Conservation (phyloP, 208 protist genomes). For the Wallacemonas rigidus region DNA sequence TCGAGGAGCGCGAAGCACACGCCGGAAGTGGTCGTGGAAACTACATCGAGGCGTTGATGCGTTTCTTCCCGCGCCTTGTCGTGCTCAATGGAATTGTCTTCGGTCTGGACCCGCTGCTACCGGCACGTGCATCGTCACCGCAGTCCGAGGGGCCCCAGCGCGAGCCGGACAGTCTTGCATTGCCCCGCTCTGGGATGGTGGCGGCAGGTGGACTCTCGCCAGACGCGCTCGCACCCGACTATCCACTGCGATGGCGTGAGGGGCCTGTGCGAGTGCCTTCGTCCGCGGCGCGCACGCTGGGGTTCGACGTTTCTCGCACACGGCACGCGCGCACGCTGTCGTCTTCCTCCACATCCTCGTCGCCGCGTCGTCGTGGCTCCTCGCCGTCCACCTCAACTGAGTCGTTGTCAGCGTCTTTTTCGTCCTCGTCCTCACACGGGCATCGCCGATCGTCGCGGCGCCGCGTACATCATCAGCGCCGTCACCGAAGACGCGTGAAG, state of each 20-base stretch:
- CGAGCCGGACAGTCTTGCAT: too few species aligned
- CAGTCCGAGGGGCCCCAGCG: too few species aligned
- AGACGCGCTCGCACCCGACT: conserved; percentile 2
- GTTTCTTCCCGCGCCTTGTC: conserved; percentile 37
- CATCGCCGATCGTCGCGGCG: too few species aligned
- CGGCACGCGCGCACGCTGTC: neutral
- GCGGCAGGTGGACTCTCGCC: neutral
- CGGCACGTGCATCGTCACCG: neutral
- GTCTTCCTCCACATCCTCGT: neutral
- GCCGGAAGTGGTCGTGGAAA: neutral
- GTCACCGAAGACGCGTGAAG: neutral
- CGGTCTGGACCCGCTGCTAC: conserved; percentile 45
- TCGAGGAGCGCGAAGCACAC: neutral
- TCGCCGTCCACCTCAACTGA: neutral
- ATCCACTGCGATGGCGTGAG: conserved; percentile 8
- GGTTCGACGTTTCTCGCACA: neutral
- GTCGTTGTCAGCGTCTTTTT: neutral
- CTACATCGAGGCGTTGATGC: conserved; percentile 48
- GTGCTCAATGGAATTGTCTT: conserved; percentile 65
- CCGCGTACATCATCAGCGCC: too few species aligned
- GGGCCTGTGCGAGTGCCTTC: neutral
- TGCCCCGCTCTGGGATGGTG: too few species aligned
- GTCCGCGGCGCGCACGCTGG: neutral
- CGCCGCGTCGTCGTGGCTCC: neutral
- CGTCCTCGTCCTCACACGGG: neutral